Percentiles rank a stretch among this genome's conserved stretches.
Conservation (phyloP, 495 filamentous ascomycete species). For the Aspergillus coremiiformis region DNA sequence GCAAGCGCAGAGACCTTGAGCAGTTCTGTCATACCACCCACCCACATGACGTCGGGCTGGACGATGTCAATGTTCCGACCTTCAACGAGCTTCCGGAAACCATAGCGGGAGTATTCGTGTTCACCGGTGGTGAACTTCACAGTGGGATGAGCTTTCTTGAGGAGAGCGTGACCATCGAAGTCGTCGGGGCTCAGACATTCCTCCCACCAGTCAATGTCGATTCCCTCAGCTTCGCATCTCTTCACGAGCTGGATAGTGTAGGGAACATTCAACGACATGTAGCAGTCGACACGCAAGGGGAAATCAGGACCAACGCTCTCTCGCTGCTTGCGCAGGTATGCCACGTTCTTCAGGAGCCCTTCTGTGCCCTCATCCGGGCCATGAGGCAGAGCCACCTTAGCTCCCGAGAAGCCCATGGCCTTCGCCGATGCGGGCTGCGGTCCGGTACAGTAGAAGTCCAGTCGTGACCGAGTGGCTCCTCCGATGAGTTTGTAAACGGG, state of each 20-base stretch:
- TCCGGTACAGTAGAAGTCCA: constrained; percentile 92
- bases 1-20: constrained; percentile 84
- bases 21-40: constrained; percentile 85
- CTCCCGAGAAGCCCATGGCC: constrained; percentile 77
- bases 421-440: constrained; percentile 74
- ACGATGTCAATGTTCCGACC: constrained; percentile 88
- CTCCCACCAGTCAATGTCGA: constrained; percentile 96
- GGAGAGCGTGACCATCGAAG: constrained; percentile 76
- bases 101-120: constrained; percentile 87
- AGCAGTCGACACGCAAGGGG: constrained; percentile 91
- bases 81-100: constrained; percentile 89
- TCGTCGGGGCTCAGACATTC: constrained; percentile 86
- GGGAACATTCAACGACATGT: constrained; percentile 86
- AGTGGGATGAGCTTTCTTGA: constrained; percentile 85
- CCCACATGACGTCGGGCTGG: constrained; percentile 95
- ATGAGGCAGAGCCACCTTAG: constrained; percentile 81
- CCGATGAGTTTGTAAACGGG: constrained; percentile 94
- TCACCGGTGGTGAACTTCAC: constrained; percentile 92
- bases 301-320: constrained; percentile 82
- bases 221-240: constrained; percentile 64
- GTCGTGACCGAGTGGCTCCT: constrained; percentile 67
- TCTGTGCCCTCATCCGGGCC: constrained; percentile 78
- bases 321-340: constrained; percentile 76
- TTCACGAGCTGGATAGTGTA: constrained; percentile 89
- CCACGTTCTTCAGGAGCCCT: constrained; percentile 79